Base-by-base conservation (phyloP, 2,329 filamentous ascomycete species). In the Clarireedia paspali region DNA sequence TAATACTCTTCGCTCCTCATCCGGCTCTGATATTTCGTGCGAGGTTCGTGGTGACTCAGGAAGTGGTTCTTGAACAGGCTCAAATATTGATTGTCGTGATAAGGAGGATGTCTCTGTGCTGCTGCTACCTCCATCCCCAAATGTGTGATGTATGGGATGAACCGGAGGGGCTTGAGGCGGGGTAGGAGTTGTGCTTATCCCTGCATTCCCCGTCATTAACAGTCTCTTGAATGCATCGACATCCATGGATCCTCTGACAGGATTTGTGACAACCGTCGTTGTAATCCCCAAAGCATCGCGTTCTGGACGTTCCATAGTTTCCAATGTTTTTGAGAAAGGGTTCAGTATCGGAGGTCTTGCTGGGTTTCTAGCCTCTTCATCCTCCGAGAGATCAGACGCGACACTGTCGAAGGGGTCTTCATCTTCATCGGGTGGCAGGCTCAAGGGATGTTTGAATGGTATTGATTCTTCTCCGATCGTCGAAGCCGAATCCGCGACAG, bases 141-240 rank as follows among this genome's bases (percentile, higher is more conserved):
- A 55, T 26, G 53, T 50, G 53, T 65, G 30, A 34, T 34, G 30
- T 12, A 34, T 34, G 30, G 30, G 68, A 57, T 70, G 62, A 57
- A 59, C 60, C 27, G 62, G 53, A 52, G 63, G 67, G 56, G 68
- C 62, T 42, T 60, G 53, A 45, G 68, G 54, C 52, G 65, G 64
- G 30, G 61, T 50, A 66, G 70, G 59, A 67, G 60, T 48, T 58
- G 62, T 45, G 36, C 58, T 64, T 46, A 69, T 59, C 44, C 72
- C 78, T 38, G 80, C 68, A 64, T 83, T 81, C 20, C 89, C 89
- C 0, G 88, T 94, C 73, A 94, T 76, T 48, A 94, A 77, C 59
- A 94, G 72, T 57, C 85, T 79, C 66, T 84, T 85, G 72, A 94
- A 94, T 6, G 88, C 84, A 66, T 89, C 83, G 1, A 92, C 89